Conservation (phyloP, 345 rosid genomes). For the Gossypium australe region DNA sequence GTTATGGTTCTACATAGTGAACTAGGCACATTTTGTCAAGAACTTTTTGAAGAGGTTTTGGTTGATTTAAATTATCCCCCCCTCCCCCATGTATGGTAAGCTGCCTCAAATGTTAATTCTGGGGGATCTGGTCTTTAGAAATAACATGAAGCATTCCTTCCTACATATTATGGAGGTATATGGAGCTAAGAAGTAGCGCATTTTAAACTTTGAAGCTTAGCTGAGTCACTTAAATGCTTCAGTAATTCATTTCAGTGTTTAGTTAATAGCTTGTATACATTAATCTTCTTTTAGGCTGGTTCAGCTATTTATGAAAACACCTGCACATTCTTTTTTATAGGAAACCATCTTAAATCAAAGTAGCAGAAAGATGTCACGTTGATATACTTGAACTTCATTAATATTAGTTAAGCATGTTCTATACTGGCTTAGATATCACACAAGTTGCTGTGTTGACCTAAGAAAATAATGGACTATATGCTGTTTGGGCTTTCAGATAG, state of each 20-base stretch:
- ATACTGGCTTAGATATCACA: neutral
- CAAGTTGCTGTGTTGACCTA: constrained; percentile 11
- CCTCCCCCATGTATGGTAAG: neutral
- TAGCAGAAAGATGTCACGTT: neutral
- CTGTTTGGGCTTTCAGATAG: constrained; percentile 60
- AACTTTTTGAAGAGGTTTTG: neutral
- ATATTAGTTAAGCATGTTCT: neutral
- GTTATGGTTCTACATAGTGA: neutral
- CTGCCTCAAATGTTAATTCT: neutral
- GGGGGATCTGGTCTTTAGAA: neutral
- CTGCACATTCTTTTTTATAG: neutral
- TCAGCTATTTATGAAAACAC: neutral
- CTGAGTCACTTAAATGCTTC: neutral
- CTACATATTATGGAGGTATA: neutral
- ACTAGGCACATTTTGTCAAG: neutral
- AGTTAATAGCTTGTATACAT: neutral
- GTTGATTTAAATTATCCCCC: neutral
- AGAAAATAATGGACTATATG: constrained; percentile 10
- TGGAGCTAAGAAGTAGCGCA: neutral
- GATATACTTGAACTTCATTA: neutral
- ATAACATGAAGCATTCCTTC: neutral
- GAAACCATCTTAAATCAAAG: neutral
- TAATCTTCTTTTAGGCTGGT: constrained; percentile 8
- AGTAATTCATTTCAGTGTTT: neutral
- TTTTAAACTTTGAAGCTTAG: neutral